Base-by-base conservation (phyloP, 2,329 filamentous ascomycete species). In the Lasiodiplodia hormozganensis region DNA sequence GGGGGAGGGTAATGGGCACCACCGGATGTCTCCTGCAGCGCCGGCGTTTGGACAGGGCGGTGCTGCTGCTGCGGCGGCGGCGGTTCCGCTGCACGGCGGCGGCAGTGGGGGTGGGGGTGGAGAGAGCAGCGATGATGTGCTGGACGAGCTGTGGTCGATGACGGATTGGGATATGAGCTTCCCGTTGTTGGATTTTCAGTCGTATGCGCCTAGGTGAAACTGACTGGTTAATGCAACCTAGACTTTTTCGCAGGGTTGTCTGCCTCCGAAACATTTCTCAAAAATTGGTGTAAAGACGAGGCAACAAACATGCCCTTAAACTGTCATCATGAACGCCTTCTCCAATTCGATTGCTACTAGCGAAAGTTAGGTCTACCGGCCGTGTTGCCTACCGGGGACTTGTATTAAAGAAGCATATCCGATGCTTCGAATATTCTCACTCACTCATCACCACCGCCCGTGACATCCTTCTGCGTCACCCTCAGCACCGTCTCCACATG, bases 141-240 rank as follows among this genome's bases (percentile, higher is more conserved):
- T 52, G 49, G 49, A 25, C 12, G 49, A 52, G 49, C 49, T 52
- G 23, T 52, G 49, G 49, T 52, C 49, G 49, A 52, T 52, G 49
- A 52, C 49, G 21, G 49, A 52, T 25, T 52, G 49, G 49, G 49
- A 52, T 25, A 10, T 52, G 49, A 52, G 49, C 49, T 52, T 52
- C 49, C 21, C 49, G 8, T 52, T 52, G n/a, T n/a, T 25, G 49
- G 10, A 52, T 52, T 4, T 52, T n/a, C 49, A 52, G 49, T 52
- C 49, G 1, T 52, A 14, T n/a, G 49, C 21, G 8, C 49, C 49
- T 12, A 52, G 49, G 10, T 52, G 10, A 52, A 2, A 23, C 23
- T 23, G 2, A 23, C 23, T 23, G 23, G 23, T 23, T 23, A 23
- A 23, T 23, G 2, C 23, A 23, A 23, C 23, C 23, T 23, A 23